Evolutionary conservation across 73 alveolate genomes (phyloP).

Genomic region (Blepharisma japonicum): DNA sequence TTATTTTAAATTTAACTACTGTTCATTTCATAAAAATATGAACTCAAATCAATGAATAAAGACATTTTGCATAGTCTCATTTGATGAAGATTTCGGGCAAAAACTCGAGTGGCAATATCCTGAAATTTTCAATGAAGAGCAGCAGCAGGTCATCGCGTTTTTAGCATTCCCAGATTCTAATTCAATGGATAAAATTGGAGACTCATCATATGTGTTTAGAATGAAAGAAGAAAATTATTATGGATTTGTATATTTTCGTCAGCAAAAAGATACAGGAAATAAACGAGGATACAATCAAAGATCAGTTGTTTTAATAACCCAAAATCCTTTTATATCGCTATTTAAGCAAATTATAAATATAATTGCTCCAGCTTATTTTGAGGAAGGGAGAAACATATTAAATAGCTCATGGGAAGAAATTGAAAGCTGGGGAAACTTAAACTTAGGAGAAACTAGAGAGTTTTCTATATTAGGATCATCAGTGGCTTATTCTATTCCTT

Average conservation of each 20-base stretch:
- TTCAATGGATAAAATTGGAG: slow-evolving; percentile 5
- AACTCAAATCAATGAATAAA: slow-evolving; percentile 7
- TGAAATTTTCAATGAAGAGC: background rate
- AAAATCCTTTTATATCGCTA: slow-evolving; percentile 22
- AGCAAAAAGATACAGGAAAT: background rate
- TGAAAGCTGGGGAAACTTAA: slow-evolving; percentile 24
- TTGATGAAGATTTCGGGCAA: slow-evolving; percentile 34
- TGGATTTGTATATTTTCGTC: slow-evolving; percentile 35
- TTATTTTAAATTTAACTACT: too few species aligned
- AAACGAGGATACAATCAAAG: slow-evolving; percentile 32
- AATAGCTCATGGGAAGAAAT: slow-evolving; percentile 5
- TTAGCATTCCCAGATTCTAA: slow-evolving; percentile 38
- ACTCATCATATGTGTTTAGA: background rate
- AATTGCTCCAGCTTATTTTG: slow-evolving; percentile 32
- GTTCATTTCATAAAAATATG: background rate
- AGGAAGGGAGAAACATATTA: slow-evolving; percentile 14
- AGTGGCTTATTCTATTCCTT: background rate
- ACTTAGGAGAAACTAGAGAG: slow-evolving; percentile 8
- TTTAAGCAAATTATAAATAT: background rate
- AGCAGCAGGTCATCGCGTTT: slow-evolving; percentile 22
- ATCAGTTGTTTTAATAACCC: slow-evolving; percentile 27
- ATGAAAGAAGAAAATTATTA: background rate
- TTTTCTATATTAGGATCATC: slow-evolving; percentile 8
- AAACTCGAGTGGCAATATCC: slow-evolving; percentile 28
- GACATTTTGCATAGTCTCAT: slow-evolving; percentile 21